A percentile compares a stretch with the other conserved stretches of the same genome.
These are phyloP conservation scores for Misopates orontium DNA, from an alignment of 257 asterid genomes.

Conservation along the genomic window DNA sequence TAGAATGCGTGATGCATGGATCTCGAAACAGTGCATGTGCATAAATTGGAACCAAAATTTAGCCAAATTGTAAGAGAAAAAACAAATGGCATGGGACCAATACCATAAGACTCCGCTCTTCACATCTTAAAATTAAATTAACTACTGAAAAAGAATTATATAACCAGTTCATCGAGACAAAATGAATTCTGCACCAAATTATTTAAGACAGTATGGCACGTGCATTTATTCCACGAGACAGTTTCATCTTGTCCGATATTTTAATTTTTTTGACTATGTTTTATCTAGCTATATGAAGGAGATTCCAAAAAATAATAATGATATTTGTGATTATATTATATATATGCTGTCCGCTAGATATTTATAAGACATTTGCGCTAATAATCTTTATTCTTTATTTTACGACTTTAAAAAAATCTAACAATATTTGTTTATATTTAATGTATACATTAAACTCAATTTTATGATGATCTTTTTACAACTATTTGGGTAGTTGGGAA, in stretches of 20 bases:
- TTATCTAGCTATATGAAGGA: too few relatives aligned
- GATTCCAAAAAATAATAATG: too few relatives aligned
- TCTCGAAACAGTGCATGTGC: conserved; percentile 63
- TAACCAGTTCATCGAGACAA: conserved; percentile 23
- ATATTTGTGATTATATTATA: too few relatives aligned
- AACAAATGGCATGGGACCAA: neutral
- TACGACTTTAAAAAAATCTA: too few relatives aligned
- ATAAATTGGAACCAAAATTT: conserved; percentile 27
- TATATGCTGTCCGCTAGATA: too few relatives aligned
- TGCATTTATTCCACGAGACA: conserved; percentile 19
- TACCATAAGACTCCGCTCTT: neutral
- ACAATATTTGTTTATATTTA: too few relatives aligned
- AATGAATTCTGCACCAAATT: neutral
- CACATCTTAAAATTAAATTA: neutral
- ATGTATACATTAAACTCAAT: too few relatives aligned
- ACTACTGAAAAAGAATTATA: neutral
- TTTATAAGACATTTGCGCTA: too few relatives aligned
- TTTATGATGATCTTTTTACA: neutral
- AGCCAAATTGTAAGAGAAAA: conserved; percentile 21
- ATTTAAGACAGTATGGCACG: conserved; percentile 9
- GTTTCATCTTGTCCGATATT: conserved; percentile 5
- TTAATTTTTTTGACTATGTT: too few relatives aligned
- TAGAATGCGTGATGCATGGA: conserved; percentile 37
- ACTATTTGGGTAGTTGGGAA: conserved; percentile 28
- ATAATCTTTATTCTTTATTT: too few relatives aligned